Base-by-base conservation (phyloP, 192 early-diverging fungal genomes). In the Entophlyctis luteolus region DNA sequence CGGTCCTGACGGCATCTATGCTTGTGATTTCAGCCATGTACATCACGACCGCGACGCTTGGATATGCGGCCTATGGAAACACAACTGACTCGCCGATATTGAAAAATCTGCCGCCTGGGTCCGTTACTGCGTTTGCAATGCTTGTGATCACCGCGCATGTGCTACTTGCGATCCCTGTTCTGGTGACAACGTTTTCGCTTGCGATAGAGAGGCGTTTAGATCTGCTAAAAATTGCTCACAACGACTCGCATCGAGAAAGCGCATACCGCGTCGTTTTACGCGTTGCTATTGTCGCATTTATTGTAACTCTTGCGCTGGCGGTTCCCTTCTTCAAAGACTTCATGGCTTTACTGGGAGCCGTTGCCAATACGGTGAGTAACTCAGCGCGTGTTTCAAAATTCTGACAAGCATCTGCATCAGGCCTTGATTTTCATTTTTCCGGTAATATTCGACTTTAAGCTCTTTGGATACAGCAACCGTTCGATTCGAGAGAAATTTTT, bases 351-450 rank as follows among this genome's bases (percentile, higher is more conserved):
- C 58, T 95, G 20, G 91, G 91, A 22, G 88, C 91, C 4, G 67
- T 92, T 4, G 84, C 88, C 35, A 92, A 89, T 59, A 75, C 73
- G 14, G 49, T 72, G 28, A 56, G 59, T 53, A 8, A 47, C 8
- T 62, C 16, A 16, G 14, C n/a, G 20, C 1, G 31, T 56, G 12
- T 18, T 56, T 6, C 0, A 16, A 6, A 10, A 28, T 27, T 52
- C 0, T 82, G 6, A 0, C 16, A 6, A 56, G 20, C 12, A 25
- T 45, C 18, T 14, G 8, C 16, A n/a, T 48, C 46, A 67, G 65
- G 55, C 52, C 14, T 78, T 92, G 29, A 91, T 94, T 76, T 94
- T 94, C 68, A 78, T 93, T 49, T 79, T 94, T 35, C 92, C 92
- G 1, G 80, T 92, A 27, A 28, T 92, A 12, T 91, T 85, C 76